Evolutionary conservation across 257 asterid genomes (phyloP).

Genomic region (Solanum bukasovii): DNA sequence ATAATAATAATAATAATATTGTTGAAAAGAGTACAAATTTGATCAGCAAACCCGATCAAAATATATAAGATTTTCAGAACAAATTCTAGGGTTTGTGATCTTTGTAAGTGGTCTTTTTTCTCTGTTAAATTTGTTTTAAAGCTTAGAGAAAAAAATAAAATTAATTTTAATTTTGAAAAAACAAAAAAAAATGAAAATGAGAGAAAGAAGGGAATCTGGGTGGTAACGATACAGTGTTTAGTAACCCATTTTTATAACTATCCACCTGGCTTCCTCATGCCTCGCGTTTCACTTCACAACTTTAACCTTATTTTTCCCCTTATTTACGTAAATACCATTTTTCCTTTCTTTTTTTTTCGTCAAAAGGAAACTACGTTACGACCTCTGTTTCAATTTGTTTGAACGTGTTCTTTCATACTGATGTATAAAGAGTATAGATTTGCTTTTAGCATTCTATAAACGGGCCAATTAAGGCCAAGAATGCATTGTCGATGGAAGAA

Average conservation of each 20-base stretch:
- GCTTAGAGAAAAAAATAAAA: background rate
- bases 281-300: background rate
- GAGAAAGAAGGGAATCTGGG: slow-evolving; percentile 18
- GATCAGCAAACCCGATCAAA: slow-evolving; percentile 38
- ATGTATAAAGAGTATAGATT: no score
- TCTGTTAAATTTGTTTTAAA: background rate
- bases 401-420: background rate
- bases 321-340: background rate
- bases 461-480: background rate
- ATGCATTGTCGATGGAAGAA: background rate
- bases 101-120: background rate
- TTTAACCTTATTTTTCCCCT: background rate
- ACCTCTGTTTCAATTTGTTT: no score
- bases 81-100: slow-evolving; percentile 42
- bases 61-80: background rate
- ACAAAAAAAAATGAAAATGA: slow-evolving; percentile 4
- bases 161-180: slow-evolving; percentile 2
- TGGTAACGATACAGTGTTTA: slow-evolving; percentile 25
- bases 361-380: no score
- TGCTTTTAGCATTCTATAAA: background rate
- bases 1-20: background rate
- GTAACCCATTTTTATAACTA: slow-evolving; percentile 29
- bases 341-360: no score
- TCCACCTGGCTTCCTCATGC: slow-evolving; percentile 13
- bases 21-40: background rate